These are phyloP conservation scores for Eucalyptus cloeziana DNA, from an alignment of 345 rosid species.

Conservation along the genomic window DNA sequence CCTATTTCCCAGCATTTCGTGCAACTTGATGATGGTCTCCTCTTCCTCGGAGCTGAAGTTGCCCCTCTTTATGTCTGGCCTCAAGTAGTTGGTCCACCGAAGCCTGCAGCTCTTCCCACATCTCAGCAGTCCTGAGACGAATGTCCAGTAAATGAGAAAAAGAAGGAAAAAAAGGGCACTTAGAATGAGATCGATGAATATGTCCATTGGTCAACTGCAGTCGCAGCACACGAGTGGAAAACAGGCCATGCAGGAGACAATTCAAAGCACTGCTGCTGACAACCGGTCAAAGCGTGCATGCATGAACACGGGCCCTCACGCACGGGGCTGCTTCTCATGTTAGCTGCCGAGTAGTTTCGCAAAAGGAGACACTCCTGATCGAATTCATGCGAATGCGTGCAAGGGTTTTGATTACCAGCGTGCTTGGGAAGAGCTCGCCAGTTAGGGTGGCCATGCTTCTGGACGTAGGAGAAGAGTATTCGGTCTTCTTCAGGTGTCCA, in stretches of 20 bases:
- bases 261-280: background rate
- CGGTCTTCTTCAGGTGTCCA: background rate
- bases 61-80: constrained; percentile 81
- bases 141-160: background rate
- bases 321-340: background rate
- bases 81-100: constrained; percentile 74
- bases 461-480: background rate
- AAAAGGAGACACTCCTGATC: background rate
- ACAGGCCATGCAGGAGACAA: background rate
- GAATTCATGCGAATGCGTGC: background rate
- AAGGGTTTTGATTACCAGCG: background rate
- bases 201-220: background rate
- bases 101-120: constrained; percentile 89
- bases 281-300: background rate
- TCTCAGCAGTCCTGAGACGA: constrained; percentile 20
- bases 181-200: background rate
- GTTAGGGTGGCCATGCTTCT: background rate
- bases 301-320: background rate
- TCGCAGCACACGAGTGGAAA: background rate
- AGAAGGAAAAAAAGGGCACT: background rate
- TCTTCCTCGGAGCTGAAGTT: constrained; percentile 65
- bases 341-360: background rate
- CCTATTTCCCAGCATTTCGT: constrained; percentile 68
- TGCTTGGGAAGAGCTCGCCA: background rate
- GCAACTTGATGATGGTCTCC: constrained; percentile 55